These are phyloP conservation scores for Lipomyces mesembrius DNA, from an alignment of 805 yeast genomes.

Conservation along the genomic window DNA sequence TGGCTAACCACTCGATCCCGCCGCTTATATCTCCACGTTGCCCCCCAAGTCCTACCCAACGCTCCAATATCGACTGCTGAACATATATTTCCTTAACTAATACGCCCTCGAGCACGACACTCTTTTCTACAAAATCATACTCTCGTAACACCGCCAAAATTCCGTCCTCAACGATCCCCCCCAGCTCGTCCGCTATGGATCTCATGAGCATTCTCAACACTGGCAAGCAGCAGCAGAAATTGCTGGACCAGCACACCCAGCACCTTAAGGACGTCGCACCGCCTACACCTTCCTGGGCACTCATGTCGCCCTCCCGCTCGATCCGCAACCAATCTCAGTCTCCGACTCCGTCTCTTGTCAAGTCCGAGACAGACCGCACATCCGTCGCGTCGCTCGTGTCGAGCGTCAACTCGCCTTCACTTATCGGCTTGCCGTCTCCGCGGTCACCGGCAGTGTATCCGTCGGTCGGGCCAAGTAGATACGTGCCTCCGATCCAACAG, in stretches of 20 bases:
- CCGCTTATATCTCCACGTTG: not conserved
- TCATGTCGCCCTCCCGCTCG: slow-evolving; percentile 36
- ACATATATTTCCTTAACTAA: not conserved
- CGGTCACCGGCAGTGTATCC: slow-evolving; percentile 31
- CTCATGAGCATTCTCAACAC: slow-evolving; percentile 35
- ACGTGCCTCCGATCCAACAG: slow-evolving; percentile 20
- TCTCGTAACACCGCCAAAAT: not conserved
- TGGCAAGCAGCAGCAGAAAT: slow-evolving; percentile 20
- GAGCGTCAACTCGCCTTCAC: slow-evolving; percentile 33
- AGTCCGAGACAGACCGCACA: slow-evolving; percentile 35
- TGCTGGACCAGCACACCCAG: slow-evolving; percentile 1
- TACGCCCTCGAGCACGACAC: not conserved
- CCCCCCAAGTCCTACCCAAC: no score
- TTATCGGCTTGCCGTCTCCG: slow-evolving; percentile 36
- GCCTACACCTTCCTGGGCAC: slow-evolving; percentile 20
- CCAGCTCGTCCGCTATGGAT: slow-evolving; percentile 20
- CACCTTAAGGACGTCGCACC: slow-evolving; percentile 2
- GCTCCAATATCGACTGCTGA: not conserved
- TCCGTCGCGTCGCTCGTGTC: slow-evolving; percentile 38
- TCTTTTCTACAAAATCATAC: not conserved
- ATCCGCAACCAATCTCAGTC: slow-evolving; percentile 35
- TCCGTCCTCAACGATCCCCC: slow-evolving; percentile 1
- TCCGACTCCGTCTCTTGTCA: slow-evolving; percentile 35
- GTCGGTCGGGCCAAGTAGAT: slow-evolving; percentile 2
- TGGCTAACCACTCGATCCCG: not conserved